Evolutionary conservation across 2,329 filamentous ascomycete genomes (phyloP), one percentile per base, ranked within the genome.

Genomic region (Cytospora schulzeri): DNA sequence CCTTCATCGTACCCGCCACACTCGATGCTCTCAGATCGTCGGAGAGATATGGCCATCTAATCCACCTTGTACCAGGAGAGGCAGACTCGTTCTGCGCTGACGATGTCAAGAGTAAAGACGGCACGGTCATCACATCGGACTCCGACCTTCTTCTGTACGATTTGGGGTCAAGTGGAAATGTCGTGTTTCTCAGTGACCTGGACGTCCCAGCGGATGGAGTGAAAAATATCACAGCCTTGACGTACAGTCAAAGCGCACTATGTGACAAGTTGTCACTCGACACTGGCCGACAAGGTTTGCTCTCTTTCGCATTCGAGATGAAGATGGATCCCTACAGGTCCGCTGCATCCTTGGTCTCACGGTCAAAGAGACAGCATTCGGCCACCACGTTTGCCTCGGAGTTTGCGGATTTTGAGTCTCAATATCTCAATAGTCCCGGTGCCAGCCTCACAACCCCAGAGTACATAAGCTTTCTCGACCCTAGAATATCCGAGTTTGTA

Each of bases 121-220:
- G 85, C 0, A 78, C 80, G 1, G 83, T 92, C 17, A 76, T 97
- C 8, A 96, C 92, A 0, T 88, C 87, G n/a, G 94, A 98, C 71
- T 96, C 93, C 0, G 94, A 98, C 72, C 81, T 97, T 11, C 79
- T 96, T 0, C 82, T 94, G 0, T 88, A 93, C 72, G 83, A 92
- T 64, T 81, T 94, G 11, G 89, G 88, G 0, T 57, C 72, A 0
- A 68, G 81, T 1, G 89, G 89, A 0, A 79, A 81, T 1, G 86
- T 96, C 0, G 79, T 88, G 0, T 88, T 94, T 63, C 83, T 96
- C 33, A 81, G 83, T 63, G 89, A 92, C 56, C 74, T 94, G 1
- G 80, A 85, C 29, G 2, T 26, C 11, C 19, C 33, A 41, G 69
- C 26, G 19, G 54, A 5, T 29, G 55, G 29, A 38, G 72, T 29